Conservation (phyloP, 768 basidiomycete genomes). For the Pulveroboletus sp. region DNA sequence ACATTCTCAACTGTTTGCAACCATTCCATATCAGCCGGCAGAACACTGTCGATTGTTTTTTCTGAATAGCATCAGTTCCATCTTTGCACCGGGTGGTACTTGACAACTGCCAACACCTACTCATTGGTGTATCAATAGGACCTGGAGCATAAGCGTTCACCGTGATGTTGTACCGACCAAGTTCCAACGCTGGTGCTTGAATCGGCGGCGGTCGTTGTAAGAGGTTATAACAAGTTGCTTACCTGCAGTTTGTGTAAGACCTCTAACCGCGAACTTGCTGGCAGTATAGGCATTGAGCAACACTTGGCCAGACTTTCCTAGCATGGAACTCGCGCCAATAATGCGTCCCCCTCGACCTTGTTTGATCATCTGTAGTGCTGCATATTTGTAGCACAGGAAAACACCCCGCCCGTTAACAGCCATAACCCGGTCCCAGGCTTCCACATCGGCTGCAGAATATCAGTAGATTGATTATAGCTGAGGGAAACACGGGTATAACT, state of each 20-base stretch:
- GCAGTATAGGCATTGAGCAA: conserved; percentile 7
- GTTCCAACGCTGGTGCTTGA: conserved; percentile 19
- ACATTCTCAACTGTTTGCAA: neutral
- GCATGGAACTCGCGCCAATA: conserved; percentile 27
- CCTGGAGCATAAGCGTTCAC: conserved; percentile 41
- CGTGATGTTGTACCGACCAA: conserved; percentile 32
- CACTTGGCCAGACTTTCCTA: conserved; percentile 27
- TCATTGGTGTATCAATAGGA: conserved; percentile 24
- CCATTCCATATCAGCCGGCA: neutral
- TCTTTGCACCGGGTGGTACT: too few relatives aligned
- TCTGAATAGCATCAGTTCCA: too few relatives aligned
- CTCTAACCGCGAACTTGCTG: conserved; percentile 36
- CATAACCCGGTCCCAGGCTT: conserved; percentile 22
- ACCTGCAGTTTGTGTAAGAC: conserved; percentile 38
- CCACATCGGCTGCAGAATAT: neutral
- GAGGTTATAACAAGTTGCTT: neutral
- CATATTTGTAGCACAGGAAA: conserved; percentile 40
- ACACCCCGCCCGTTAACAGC: conserved; percentile 35
- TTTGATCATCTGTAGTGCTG: conserved; percentile 36
- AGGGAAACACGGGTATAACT: neutral
- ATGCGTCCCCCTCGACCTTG: conserved; percentile 40
- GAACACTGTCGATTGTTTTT: too few relatives aligned
- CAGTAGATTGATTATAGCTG: neutral
- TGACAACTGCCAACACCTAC: conserved; percentile 15
- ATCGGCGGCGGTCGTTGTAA: neutral